phyloP scores from a whole-genome alignment of 2,329 filamentous ascomycete genomes.

The Colletotrichum sublineola region DNA sequence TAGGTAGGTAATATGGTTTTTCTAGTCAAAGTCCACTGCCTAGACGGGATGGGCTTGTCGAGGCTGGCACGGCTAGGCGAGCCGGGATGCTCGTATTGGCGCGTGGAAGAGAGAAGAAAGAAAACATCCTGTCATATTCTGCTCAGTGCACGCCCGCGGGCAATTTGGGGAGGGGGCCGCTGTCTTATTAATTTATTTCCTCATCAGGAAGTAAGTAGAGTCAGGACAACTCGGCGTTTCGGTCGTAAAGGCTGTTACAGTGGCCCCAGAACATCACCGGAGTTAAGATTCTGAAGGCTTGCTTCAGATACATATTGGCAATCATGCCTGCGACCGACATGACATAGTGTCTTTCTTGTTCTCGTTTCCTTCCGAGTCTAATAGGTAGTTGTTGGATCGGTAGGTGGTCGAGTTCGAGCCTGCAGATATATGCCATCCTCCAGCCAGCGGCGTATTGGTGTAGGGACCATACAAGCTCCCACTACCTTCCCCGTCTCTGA shows the following conservation, averaged over 20 bases:
- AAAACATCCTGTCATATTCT: not conserved
- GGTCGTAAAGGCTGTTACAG: not conserved
- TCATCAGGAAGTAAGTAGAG: not conserved
- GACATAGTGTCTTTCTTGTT: not conserved
- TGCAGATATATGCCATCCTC: not conserved
- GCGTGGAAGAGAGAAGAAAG: not conserved
- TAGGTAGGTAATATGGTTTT: not conserved
- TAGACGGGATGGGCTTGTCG: not conserved
- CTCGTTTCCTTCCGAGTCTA: not conserved
- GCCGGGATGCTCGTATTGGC: not conserved
- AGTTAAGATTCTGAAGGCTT: not conserved
- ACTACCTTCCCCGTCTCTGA: not conserved
- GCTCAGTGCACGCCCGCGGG: not conserved
- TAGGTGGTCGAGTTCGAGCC: not conserved
- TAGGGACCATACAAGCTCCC: not conserved
- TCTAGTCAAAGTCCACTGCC: not conserved
- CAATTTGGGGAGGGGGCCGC: not conserved
- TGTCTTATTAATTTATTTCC: not conserved
- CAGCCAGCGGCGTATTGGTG: not conserved
- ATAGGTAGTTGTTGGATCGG: not conserved
- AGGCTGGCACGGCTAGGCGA: not conserved
- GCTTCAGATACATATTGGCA: not conserved
- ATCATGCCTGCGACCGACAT: not conserved
- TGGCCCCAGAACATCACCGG: not conserved
- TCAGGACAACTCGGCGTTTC: not conserved